Conservation (phyloP, 139 green algal genomes). For the Trebouxia sp. region DNA sequence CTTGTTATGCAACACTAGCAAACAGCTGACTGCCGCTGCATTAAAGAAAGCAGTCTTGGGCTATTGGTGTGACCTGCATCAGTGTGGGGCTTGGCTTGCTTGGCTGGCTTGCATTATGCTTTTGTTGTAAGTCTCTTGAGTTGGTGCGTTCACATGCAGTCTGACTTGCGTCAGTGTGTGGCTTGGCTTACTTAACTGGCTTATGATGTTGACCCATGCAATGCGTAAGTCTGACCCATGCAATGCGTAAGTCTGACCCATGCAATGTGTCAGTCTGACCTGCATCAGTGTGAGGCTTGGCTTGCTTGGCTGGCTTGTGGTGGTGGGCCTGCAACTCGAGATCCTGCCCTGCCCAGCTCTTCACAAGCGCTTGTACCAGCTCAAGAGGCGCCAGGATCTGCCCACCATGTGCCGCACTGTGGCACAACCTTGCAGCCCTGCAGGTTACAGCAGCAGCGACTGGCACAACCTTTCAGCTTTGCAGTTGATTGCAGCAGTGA, state of each 20-base stretch:
- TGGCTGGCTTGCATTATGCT: too few relatives aligned
- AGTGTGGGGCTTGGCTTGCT: too few relatives aligned
- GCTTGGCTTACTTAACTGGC: too few relatives aligned
- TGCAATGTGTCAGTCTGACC: background rate
- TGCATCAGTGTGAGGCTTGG: background rate
- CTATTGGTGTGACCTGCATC: too few relatives aligned
- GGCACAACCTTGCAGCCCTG: slow-evolving; percentile 19
- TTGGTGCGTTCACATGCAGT: too few relatives aligned
- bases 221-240: background rate
- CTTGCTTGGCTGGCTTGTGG: background rate
- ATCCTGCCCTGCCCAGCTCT: background rate
- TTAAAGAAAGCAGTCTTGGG: too few relatives aligned
- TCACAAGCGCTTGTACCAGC: slow-evolving; percentile 17
- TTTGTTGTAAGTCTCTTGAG: too few relatives aligned
- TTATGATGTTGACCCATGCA: background rate
- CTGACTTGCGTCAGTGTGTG: too few relatives aligned
- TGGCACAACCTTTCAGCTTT: background rate
- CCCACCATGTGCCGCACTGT: slow-evolving; percentile 14
- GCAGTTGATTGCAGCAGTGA: background rate
- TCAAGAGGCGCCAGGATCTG: slow-evolving; percentile 13
- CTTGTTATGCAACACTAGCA: too few relatives aligned
- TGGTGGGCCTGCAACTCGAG: background rate
- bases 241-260: background rate
- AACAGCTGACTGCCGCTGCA: too few relatives aligned
- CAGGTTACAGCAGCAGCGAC: background rate